Conservation (phyloP, 495 filamentous ascomycete genomes). For the Alectoria sarmentosa region DNA sequence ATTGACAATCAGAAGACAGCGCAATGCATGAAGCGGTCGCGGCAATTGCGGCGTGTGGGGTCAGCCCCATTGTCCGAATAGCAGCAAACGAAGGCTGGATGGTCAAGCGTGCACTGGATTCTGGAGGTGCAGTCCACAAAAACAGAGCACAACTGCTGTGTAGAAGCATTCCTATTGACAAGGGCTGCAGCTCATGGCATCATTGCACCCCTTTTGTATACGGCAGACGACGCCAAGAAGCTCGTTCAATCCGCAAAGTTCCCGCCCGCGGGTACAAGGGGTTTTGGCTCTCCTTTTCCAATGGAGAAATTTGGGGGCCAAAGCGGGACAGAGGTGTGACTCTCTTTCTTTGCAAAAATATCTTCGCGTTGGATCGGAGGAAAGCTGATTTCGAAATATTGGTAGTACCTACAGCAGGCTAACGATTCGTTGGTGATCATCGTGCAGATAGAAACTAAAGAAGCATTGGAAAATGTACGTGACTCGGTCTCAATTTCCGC, state of each 20-base stretch:
- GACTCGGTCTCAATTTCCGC: not conserved
- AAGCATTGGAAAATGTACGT: conserved; percentile 54
- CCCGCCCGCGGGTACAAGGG: conserved; percentile 51
- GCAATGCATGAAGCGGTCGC: conserved; percentile 66
- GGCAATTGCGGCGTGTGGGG: conserved; percentile 58
- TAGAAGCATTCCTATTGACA: not conserved
- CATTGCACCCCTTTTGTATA: conserved; percentile 58
- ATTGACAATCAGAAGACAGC: conserved; percentile 51
- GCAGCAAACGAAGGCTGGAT: conserved; percentile 62
- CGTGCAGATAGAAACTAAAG: conserved; percentile 76
- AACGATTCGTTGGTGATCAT: conserved; percentile 65
- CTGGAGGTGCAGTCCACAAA: conserved; percentile 38
- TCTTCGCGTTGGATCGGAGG: not conserved
- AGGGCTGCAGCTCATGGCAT: conserved; percentile 34
- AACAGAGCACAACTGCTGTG: not conserved
- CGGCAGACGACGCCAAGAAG: conserved; percentile 52
- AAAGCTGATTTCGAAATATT: not conserved
- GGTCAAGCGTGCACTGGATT: conserved; percentile 66
- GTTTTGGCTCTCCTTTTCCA: conserved; percentile 57
- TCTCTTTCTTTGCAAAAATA: not conserved
- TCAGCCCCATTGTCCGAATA: conserved; percentile 60
- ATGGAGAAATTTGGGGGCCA: conserved; percentile 53
- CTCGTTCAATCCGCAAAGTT: conserved; percentile 58
- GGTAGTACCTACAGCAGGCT: conserved; percentile 60
- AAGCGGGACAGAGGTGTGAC: conserved; percentile 38